A percentile compares a stretch with the other conserved stretches of the same genome.
phyloP scores from a whole-genome alignment of 495 filamentous ascomycete species.

The Friedmanniomyces simplex region DNA sequence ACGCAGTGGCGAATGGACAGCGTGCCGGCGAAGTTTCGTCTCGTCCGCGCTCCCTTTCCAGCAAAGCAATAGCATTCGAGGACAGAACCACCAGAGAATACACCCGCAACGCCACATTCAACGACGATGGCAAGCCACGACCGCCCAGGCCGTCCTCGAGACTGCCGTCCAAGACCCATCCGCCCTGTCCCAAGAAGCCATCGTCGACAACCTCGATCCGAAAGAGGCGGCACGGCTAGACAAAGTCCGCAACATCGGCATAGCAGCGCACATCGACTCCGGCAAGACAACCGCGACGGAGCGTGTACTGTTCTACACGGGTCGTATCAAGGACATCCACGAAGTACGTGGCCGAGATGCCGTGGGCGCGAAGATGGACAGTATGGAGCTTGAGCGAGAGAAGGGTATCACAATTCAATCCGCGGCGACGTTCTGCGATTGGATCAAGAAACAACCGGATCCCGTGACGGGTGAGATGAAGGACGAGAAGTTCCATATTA shows the following conservation, averaged over 20 bases:
- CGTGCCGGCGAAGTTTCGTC: constrained; percentile 12
- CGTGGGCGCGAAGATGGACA: constrained; percentile 99
- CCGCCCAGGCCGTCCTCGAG: constrained; percentile 40
- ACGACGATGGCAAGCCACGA: constrained; percentile 30
- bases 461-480: constrained; percentile 46
- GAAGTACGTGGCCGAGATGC: constrained; percentile 93
- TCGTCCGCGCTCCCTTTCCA: constrained; percentile 3
- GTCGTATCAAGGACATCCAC: constrained; percentile 91
- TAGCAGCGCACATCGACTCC: constrained; percentile 99
- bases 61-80: neutral
- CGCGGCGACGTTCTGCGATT: constrained; percentile 95
- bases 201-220: constrained; percentile 62
- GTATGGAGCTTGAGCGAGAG: constrained; percentile 96
- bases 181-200: constrained; percentile 52
- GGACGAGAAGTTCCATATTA: constrained; percentile 91
- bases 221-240: constrained; percentile 65
- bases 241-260: constrained; percentile 90
- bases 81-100: constrained; percentile 16
- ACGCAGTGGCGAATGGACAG: constrained; percentile 2
- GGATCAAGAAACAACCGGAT: constrained; percentile 62
- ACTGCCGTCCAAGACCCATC: constrained; percentile 52
- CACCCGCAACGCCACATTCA: constrained; percentile 14
- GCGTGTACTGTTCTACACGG: constrained; percentile 96
- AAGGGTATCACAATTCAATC: constrained; percentile 99
- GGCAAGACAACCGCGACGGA: constrained; percentile 97